These are phyloP conservation scores for Cercospora sp. DNA, from an alignment of 2,329 filamentous ascomycete genomes.

Conservation along the genomic window DNA sequence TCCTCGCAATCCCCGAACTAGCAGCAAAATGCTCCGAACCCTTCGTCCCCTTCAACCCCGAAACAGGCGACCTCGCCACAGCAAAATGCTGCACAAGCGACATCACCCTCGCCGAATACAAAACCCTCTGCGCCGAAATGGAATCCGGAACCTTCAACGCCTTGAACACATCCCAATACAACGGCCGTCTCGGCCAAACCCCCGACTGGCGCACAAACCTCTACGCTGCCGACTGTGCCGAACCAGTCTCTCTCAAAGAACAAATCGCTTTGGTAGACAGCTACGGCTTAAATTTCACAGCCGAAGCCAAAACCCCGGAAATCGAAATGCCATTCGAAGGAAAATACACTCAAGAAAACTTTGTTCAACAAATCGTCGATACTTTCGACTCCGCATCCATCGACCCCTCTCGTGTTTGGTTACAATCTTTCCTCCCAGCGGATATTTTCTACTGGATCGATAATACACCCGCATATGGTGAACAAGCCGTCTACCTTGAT, in stretches of 20 bases:
- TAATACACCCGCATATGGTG: constrained; percentile 60
- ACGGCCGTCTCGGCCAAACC: constrained; percentile 47
- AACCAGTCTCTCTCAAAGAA: constrained; percentile 61
- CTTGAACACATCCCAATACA: constrained; percentile 56
- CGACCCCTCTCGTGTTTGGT: constrained; percentile 56
- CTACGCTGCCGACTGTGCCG: constrained; percentile 62
- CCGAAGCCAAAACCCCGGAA: constrained; percentile 64
- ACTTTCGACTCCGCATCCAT: constrained; percentile 58
- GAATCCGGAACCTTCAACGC: constrained; percentile 62
- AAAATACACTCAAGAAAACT: constrained; percentile 64
- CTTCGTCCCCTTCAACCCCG: constrained; percentile 52
- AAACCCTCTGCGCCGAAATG: constrained; percentile 69
- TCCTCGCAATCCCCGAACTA: constrained; percentile 61
- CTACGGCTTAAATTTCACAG: constrained; percentile 63
- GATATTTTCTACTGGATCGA: constrained; percentile 65
- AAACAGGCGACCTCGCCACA: constrained; percentile 50
- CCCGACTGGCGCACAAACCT: constrained; percentile 65
- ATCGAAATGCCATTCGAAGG: constrained; percentile 69
- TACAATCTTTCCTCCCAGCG: constrained; percentile 62
- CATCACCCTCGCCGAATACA: constrained; percentile 67
- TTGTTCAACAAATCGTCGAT: constrained; percentile 65
- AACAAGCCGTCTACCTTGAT: constrained; percentile 66
- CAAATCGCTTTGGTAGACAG: constrained; percentile 61
- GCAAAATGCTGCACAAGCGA: constrained; percentile 72
- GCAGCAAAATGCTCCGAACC: constrained; percentile 64